Conservation (phyloP, 352 stramenopile genomes). For the Pythium utonaiense region DNA sequence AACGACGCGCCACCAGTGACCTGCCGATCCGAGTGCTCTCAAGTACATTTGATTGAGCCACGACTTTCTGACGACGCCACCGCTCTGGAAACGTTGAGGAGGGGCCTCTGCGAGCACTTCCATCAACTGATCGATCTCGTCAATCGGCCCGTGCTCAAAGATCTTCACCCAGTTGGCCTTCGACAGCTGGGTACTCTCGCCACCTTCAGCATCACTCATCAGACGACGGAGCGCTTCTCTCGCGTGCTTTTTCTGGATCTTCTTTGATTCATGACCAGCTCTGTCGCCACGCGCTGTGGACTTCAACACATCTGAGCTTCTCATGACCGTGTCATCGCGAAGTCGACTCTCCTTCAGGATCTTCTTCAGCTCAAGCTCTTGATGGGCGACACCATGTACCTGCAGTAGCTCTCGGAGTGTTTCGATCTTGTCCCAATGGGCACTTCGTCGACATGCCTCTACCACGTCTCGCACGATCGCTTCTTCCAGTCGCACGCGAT, state of each 20-base stretch:
- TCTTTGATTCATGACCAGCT: neutral
- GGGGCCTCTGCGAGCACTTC: neutral
- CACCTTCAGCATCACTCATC: neutral
- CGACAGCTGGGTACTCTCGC: neutral
- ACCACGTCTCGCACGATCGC: conserved; percentile 30
- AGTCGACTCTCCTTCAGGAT: conserved; percentile 4
- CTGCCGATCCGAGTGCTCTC: conserved; percentile 5
- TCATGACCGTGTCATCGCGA: neutral
- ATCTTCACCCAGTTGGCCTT: conserved; percentile 19
- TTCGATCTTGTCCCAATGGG: conserved; percentile 34
- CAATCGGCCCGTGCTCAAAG: conserved; percentile 20
- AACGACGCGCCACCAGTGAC: conserved; percentile 15
- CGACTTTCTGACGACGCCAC: neutral
- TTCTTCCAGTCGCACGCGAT: conserved; percentile 10
- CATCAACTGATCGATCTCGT: conserved; percentile 26
- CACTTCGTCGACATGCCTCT: conserved; percentile 42
- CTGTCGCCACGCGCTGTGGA: neutral
- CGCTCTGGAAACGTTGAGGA: neutral
- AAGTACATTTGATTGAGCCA: conserved; percentile 17
- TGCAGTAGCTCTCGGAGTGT: conserved; percentile 4
- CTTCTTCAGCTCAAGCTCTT: conserved; percentile 11
- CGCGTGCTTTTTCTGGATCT: conserved; percentile 7
- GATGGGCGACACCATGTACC: conserved; percentile 10
- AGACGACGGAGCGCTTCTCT: neutral
- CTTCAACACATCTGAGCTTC: neutral